A percentile compares a stretch with the other conserved stretches of the same genome.
Conservation (phyloP, 2,329 filamentous ascomycete genomes). For the Thielaviopsis musarum region DNA sequence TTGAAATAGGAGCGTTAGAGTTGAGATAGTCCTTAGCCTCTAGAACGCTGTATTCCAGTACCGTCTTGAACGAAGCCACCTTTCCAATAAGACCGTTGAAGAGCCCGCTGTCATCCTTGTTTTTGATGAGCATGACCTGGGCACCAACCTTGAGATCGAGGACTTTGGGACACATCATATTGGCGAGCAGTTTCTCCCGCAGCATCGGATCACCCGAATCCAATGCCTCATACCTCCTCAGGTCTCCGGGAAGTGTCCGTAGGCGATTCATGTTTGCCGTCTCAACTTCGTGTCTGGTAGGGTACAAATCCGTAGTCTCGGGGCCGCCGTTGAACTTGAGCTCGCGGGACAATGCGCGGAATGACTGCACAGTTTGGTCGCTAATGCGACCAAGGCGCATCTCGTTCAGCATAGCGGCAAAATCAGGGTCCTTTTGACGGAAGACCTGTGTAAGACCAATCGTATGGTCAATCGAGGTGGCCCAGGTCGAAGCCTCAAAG, state of each 20-base stretch:
- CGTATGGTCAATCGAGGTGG: conserved; percentile 82
- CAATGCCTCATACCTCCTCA: conserved; percentile 50
- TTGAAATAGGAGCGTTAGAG: background rate
- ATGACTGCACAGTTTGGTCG: conserved; percentile 57
- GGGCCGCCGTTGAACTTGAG: conserved; percentile 59
- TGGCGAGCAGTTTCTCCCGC: conserved; percentile 63
- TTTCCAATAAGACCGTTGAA: conserved; percentile 91
- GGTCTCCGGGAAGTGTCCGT: conserved; percentile 49
- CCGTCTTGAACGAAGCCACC: conserved; percentile 58
- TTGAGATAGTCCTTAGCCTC: background rate
- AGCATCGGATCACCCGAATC: conserved; percentile 59
- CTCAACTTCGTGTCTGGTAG: conserved; percentile 80
- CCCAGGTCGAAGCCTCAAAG: conserved; percentile 86
- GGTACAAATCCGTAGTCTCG: conserved; percentile 67
- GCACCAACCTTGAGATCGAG: conserved; percentile 79
- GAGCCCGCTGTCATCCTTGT: conserved; percentile 68
- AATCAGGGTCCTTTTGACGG: conserved; percentile 76
- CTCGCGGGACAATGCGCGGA: conserved; percentile 55
- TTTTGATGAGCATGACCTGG: conserved; percentile 99
- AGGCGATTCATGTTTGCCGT: conserved; percentile 65
- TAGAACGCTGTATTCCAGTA: conserved; percentile 20
- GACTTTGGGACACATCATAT: conserved; percentile 79
- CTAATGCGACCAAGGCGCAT: conserved; percentile 81
- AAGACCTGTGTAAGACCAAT: conserved; percentile 93
- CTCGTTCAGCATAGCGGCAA: conserved; percentile 92